Base-by-base conservation (phyloP, 192 early-diverging fungal genomes). In the Entrophospora sp. region DNA sequence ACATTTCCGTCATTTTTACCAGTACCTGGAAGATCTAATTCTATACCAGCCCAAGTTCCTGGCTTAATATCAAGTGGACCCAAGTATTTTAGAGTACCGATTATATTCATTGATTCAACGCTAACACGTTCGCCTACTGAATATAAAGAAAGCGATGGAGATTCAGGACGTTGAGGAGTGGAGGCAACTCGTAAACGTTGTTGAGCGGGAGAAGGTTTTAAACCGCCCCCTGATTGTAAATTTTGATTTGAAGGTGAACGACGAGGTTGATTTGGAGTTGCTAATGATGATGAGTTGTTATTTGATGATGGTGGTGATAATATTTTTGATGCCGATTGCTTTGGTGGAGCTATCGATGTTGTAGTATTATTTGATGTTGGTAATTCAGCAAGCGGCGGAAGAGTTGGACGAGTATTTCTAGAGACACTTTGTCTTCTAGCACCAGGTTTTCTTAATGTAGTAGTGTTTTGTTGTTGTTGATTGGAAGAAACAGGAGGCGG, bases 1-100 rank as follows among this genome's bases (percentile, higher is more conserved):
- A 88, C 88, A 10, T 76, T 79, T 34, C 90, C 90, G 45, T 88
- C 81, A 68, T 92, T 92, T 66, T 92, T 92, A 24, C 90, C 90
- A 13, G 77, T 80, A 6, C 86, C 88, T 6, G 69, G 66, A 35
- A 81, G 80, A 48, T 92, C 88, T 5, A 92, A 71, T 67, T 88
- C 87, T 58, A 92, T 78, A 35, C 90, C 90, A 24, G 88, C 90
- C 89, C 89, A 92, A 4, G 75, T 79, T 2, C 89, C 90, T 28
- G 82, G 77, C 73, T 90, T 91, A 58, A 86, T 85, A 30, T 86
- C 77, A 34, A 86, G 81, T 1, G 85, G 79, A 13, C 90, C 90
- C n/a, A 92, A 57, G 63, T 79, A 92, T 25, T 77, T 80, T 14
- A 92, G 71, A 18, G 82, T 86, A 46, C 90, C 90, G 13, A 76